A percentile compares a stretch with the other conserved stretches of the same genome.
Conservation (phyloP, 257 asterid species). For the Rubia yunnanensis region DNA sequence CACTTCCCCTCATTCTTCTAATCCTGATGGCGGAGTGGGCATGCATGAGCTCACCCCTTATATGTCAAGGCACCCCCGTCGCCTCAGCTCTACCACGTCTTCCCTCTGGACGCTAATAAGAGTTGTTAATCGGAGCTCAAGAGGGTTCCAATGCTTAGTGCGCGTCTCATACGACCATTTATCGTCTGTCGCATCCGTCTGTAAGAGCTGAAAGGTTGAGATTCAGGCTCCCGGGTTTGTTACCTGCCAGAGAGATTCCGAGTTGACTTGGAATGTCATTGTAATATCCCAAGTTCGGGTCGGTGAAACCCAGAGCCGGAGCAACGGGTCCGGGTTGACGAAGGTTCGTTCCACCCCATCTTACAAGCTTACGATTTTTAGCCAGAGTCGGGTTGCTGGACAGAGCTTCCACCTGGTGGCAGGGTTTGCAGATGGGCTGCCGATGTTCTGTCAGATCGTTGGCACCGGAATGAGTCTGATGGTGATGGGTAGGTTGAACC, state of each 20-base stretch:
- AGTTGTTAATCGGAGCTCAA: too few species aligned
- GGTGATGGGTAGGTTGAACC: slow-evolving; percentile 66
- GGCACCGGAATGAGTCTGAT: slow-evolving; percentile 51
- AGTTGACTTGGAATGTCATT: slow-evolving; percentile 23
- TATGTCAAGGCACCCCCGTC: too few species aligned
- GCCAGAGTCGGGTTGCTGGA: slow-evolving; percentile 56
- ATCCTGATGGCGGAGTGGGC: too few species aligned
- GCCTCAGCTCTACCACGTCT: too few species aligned
- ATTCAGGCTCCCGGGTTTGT: slow-evolving; percentile 50
- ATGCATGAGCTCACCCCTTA: too few species aligned
- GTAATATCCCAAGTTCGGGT: slow-evolving; percentile 36
- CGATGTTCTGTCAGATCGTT: slow-evolving; percentile 56
- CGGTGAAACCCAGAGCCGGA: slow-evolving; percentile 17
- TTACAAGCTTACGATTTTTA: slow-evolving; percentile 42
- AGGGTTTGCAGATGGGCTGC: slow-evolving; percentile 41
- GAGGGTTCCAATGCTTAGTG: slow-evolving; percentile 51
- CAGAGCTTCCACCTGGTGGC: slow-evolving; percentile 48
- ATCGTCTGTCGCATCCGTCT: slow-evolving; percentile 45
- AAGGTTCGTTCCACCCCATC: slow-evolving; percentile 25
- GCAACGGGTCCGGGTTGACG: background rate
- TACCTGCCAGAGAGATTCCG: slow-evolving; percentile 32
- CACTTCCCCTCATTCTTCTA: too few species aligned
- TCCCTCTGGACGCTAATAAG: too few species aligned
- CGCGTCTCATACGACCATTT: slow-evolving; percentile 40
- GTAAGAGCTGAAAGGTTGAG: slow-evolving; percentile 40